Evolutionary conservation across 2,329 filamentous ascomycete genomes (phyloP).

Genomic region (Aspergillus terreus): DNA sequence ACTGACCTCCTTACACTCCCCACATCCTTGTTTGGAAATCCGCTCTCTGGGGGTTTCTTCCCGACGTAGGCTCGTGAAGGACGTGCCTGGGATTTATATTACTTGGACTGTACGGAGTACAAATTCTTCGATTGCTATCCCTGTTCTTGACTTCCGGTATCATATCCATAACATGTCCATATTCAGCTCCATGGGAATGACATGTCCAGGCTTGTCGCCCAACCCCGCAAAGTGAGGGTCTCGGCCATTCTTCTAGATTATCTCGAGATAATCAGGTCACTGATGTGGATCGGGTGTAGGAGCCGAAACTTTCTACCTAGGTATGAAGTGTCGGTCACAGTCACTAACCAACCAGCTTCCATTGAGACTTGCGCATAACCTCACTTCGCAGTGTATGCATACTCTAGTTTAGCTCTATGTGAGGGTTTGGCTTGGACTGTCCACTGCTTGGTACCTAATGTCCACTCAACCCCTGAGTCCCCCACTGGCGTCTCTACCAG

Average conservation of each 20-base stretch:
- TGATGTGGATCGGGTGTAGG: background rate
- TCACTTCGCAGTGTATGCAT: background rate
- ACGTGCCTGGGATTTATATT: background rate
- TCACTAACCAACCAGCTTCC: background rate
- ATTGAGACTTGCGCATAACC: background rate
- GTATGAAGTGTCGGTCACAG: background rate
- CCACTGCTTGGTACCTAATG: conserved; percentile 2
- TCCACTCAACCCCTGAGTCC: background rate
- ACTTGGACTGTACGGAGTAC: background rate
- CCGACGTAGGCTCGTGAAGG: background rate
- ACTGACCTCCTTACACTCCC: conserved; percentile 9
- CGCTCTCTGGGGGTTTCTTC: too few relatives aligned
- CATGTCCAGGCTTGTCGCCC: conserved; percentile 15
- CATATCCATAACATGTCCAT: background rate
- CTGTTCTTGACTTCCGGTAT: background rate
- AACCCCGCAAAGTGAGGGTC: conserved; percentile 16
- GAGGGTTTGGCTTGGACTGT: background rate
- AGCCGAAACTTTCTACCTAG: background rate
- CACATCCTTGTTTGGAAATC: background rate
- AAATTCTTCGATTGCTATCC: conserved; percentile 1
- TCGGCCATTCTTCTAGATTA: conserved; percentile 1
- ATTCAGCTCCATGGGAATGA: background rate
- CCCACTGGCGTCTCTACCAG: background rate
- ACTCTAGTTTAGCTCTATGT: background rate
- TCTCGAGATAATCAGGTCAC: background rate